Evolutionary conservation across 2,329 filamentous ascomycete species (phyloP), one percentile per base, ranked within the genome.

Genomic region (Diaporthe vexans): DNA sequence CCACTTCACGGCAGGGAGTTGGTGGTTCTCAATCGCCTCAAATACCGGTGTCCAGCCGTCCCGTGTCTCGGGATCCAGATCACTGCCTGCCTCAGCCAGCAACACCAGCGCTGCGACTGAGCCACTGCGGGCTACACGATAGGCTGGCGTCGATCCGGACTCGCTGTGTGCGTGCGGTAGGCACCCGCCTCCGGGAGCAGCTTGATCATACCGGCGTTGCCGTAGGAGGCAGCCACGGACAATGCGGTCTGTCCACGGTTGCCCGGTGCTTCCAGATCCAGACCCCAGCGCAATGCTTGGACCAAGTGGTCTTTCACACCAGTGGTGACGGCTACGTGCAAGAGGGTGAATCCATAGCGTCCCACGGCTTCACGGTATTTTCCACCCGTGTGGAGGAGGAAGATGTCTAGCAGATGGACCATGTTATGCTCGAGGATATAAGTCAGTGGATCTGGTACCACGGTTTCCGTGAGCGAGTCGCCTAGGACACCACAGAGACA

Each of bases 241-340:
- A 63, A 19, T 24, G 24, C 40, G 26, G 59, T 63, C 59, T 63
- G 40, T 24, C 37, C 59, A 24, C 59, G 59, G 15, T 63, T 63
- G 40, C 37, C 40, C 37, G 24, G 33, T 17, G 40, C 59, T 46
- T 63, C 59, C 40, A 48, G 59, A 26, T 65, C 59, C 40, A 26
- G 40, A 48, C 59, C 19, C 17, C 15, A 65, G 40, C 40, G 40
- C 6, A 48, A 26, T 11, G 21, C 9, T n/a, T 33, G 26, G 29
- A 15, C 43, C 15, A 63, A 9, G 15, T 13, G 37, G 24, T 17
- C 40, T 26, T 63, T 40, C 8, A 17, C 7, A 24, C 59, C 37
- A 24, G 37, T 63, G 24, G 48, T 63, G 59, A 48, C 24, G 19
- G 40, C 40, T 19, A 48, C n/a, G 40, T 46, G 59, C 59, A 48